Percentiles rank a stretch among this genome's conserved stretches.
Evolutionary conservation across 257 asterid species (phyloP).

Genomic region (Euphrasia confusa): DNA sequence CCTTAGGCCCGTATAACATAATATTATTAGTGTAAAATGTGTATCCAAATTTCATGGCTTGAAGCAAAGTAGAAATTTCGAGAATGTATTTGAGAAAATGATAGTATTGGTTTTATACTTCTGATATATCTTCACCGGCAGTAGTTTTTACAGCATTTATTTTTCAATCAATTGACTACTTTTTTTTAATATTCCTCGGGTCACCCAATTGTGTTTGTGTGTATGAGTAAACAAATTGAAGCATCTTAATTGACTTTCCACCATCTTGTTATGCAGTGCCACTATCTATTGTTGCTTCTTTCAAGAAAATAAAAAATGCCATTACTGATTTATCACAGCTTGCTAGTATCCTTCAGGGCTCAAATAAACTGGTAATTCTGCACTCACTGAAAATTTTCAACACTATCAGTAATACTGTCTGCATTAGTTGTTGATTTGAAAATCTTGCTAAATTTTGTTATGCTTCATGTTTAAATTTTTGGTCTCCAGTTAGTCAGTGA

Average conservation of each 20-base stretch:
- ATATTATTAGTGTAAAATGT: not conserved
- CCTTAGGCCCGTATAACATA: slow-evolving; percentile 3
- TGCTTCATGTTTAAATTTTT: slow-evolving; percentile 19
- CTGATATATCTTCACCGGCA: not conserved
- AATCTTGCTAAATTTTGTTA: slow-evolving; percentile 17
- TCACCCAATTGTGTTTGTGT: not conserved
- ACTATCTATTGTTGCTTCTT: slow-evolving; percentile 71
- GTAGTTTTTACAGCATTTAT: not conserved
- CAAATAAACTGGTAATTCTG: slow-evolving; percentile 56
- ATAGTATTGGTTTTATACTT: not conserved
- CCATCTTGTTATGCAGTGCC: slow-evolving; percentile 50
- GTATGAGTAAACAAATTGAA: not conserved
- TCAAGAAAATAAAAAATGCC: slow-evolving; percentile 71
- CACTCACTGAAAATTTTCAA: slow-evolving; percentile 8
- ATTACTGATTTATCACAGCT: slow-evolving; percentile 54
- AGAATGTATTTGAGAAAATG: slow-evolving; percentile 1
- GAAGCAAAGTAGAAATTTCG: not conserved
- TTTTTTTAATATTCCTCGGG: slow-evolving; percentile 4
- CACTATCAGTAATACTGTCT: slow-evolving; percentile 6
- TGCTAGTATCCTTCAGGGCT: slow-evolving; percentile 56
- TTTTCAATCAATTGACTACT: not conserved
- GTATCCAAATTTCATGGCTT: not conserved
- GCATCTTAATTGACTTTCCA: slow-evolving; percentile 11
- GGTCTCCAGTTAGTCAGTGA: slow-evolving; percentile 62
- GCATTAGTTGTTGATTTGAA: not conserved